Evolutionary conservation across 2,329 filamentous ascomycete genomes (phyloP).

Genomic region (Zymoseptoria passerinii): DNA sequence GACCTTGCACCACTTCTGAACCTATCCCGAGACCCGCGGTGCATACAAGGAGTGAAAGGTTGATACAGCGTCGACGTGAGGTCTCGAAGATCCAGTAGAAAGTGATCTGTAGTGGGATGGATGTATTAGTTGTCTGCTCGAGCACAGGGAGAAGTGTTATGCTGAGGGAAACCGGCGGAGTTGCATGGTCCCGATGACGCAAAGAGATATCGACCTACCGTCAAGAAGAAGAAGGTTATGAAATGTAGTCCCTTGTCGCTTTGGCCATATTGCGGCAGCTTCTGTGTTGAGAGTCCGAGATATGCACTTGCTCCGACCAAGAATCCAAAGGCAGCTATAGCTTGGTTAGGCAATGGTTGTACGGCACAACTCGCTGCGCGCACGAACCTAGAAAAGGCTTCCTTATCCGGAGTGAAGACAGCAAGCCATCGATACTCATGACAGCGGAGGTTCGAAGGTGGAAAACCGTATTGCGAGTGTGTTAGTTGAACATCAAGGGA

Average conservation of each 20-base stretch:
- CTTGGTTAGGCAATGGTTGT: not conserved
- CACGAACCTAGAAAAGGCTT: not conserved
- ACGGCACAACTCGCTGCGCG: not conserved
- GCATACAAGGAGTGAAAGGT: constrained; percentile 74
- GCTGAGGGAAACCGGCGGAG: not conserved
- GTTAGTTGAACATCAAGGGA: not conserved
- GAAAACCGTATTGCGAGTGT: not conserved
- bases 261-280: constrained; percentile 55
- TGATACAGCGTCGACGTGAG: constrained; percentile 70
- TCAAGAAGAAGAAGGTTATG: constrained; percentile 82
- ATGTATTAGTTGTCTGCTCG: not conserved
- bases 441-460: not conserved
- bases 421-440: constrained; percentile 14
- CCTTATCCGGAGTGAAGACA: constrained; percentile 51
- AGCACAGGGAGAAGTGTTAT: not conserved
- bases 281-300: constrained; percentile 60
- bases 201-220: constrained; percentile 40
- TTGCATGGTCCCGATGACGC: not conserved
- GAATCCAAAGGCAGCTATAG: constrained; percentile 41
- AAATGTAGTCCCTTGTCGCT: constrained; percentile 82
- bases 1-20: constrained; percentile 65
- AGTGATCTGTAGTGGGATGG: constrained; percentile 13
- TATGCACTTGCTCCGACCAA: constrained; percentile 67
- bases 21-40: constrained; percentile 64
- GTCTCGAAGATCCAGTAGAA: constrained; percentile 99